Evolutionary conservation across 768 basidiomycete genomes (phyloP), one percentile per base, ranked within the genome.

Genomic region (Russula abietina): DNA sequence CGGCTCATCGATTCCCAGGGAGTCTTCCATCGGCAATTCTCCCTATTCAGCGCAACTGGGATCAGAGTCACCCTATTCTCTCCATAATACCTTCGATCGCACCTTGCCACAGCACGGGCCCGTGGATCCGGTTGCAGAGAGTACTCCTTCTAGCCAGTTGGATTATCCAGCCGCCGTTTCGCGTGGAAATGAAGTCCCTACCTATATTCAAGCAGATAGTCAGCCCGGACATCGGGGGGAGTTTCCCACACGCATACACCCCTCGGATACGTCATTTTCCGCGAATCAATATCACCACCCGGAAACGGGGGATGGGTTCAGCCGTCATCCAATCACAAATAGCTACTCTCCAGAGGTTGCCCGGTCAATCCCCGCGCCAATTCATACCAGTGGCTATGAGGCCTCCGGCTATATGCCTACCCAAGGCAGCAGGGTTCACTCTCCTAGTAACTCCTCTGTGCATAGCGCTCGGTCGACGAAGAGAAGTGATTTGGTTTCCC

Each of bases 371-470:
- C 39, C 54, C 4, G 55, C 36, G 17, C 49, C 63, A 24, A 51
- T 26, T 19, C 54, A 55, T 56, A 19, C 48, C 17, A 41, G 39
- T 54, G 51, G 39, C 19, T n/a, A 55, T 12, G 58, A 45, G 22
- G 24, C 45, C 28, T 17, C 46, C 43, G 32, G 49, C 19, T 64
- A 60, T 33, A 5, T 38, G 36, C 54, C 63, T 16, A 32, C 48
- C 12, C n/a, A 14, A 30, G 54, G 50, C n/a, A 64, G 50, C n/a
- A 64, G 63, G 54, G 33, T 55, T 36, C 63, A 60, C 11, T 64
- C 63, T 33, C 63, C 63, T 4, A 49, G 58, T 49, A 43, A 60
- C 53, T 57, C 55, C n/a, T 60, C 57, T 39, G 48, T 67, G 55
- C 65, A 26, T 30, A 63, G 57, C 62, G 14, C 55, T 46, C 53